A percentile compares a stretch with the other conserved stretches of the same genome.
These are phyloP conservation scores for Jatropha multifida DNA, from an alignment of 441 rosid species.

Conservation along the genomic window DNA sequence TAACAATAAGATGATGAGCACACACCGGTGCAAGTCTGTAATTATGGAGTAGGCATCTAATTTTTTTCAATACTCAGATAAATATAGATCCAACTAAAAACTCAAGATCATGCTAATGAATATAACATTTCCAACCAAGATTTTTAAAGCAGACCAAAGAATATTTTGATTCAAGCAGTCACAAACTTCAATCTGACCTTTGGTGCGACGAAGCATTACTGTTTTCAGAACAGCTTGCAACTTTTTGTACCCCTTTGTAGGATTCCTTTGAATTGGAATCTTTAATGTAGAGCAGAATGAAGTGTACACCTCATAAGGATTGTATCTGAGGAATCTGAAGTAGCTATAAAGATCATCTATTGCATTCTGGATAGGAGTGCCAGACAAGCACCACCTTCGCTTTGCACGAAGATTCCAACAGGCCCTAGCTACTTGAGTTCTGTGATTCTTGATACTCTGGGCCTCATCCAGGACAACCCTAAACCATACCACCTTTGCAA, in stretches of 20 bases:
- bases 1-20: conserved; percentile 14
- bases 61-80: not conserved
- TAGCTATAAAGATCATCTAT: conserved; percentile 94
- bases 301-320: conserved; percentile 63
- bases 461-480: conserved; percentile 95
- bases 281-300: conserved; percentile 61
- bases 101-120: not conserved
- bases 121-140: conserved; percentile 10
- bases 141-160: not conserved
- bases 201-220: conserved; percentile 92
- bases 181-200: conserved; percentile 49
- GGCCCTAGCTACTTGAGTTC: conserved; percentile 92
- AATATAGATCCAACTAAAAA: not conserved
- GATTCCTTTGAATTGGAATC: conserved; percentile 58
- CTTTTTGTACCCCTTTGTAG: conserved; percentile 63
- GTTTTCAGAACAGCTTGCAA: conserved; percentile 83
- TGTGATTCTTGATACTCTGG: conserved; percentile 89
- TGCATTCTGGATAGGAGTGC: conserved; percentile 94
- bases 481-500: conserved; percentile 89
- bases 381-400: conserved; percentile 96
- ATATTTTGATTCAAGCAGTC: not conserved
- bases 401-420: conserved; percentile 98
- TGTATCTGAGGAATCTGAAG: conserved; percentile 89
- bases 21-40: conserved; percentile 1
- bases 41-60: conserved; percentile 10